Evolutionary conservation across 441 rosid genomes (phyloP).

Genomic region (Francoa sonchifolia): DNA sequence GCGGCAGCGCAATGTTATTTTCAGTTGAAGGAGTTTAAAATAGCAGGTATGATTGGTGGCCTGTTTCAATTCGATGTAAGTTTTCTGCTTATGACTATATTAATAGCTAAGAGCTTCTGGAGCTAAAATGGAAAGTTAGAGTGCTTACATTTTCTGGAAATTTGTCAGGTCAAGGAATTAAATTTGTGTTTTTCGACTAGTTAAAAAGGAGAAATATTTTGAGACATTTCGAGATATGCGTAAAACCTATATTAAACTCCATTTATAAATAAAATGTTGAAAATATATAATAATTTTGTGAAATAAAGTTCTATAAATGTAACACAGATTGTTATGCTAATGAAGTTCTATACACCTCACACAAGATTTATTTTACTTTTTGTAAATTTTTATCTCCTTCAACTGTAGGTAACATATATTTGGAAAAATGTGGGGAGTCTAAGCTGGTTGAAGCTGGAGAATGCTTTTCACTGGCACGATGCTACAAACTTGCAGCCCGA

Average conservation of each 20-base stretch:
- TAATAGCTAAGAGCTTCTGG: neutral
- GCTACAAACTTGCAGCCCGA: slow-evolving; percentile 2
- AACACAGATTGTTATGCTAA: too few relatives aligned
- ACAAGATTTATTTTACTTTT: neutral
- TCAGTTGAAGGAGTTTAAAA: slow-evolving; percentile 4
- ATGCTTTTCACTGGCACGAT: neutral
- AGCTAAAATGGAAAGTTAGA: too few relatives aligned
- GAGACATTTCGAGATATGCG: too few relatives aligned
- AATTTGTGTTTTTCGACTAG: too few relatives aligned
- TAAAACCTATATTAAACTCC: too few relatives aligned
- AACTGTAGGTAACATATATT: slow-evolving; percentile 9
- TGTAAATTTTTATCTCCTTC: neutral
- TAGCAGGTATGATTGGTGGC: slow-evolving; percentile 1
- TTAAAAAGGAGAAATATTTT: too few relatives aligned
- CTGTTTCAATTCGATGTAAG: neutral
- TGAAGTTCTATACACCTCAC: neutral
- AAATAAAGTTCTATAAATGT: too few relatives aligned
- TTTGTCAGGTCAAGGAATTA: too few relatives aligned
- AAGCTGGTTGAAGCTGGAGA: slow-evolving; percentile 10
- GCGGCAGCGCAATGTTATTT: too few relatives aligned
- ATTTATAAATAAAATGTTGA: too few relatives aligned
- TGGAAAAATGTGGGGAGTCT: slow-evolving; percentile 9
- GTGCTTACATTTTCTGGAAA: too few relatives aligned
- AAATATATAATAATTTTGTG: too few relatives aligned
- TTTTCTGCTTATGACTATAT: neutral